Percentiles rank a stretch among this genome's conserved stretches.
Conservation (phyloP, 805 yeast genomes). For the Ogataea corticis region DNA sequence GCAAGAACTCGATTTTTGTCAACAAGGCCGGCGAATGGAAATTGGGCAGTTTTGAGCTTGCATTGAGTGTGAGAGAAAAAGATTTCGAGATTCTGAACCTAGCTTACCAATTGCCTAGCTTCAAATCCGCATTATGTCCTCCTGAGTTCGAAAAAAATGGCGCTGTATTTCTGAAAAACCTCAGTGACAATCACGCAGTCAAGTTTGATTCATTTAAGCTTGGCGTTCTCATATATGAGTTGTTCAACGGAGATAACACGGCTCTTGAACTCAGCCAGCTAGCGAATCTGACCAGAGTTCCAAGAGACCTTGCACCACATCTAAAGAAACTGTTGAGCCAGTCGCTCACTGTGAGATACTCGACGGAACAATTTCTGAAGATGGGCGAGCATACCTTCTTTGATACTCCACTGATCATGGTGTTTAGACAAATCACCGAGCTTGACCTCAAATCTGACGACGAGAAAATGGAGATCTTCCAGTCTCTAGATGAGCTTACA, state of each 20-base stretch:
- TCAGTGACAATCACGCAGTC: conserved; percentile 32
- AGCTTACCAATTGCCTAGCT: conserved; percentile 28
- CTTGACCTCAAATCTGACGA: conserved; percentile 51
- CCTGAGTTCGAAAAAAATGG: conserved; percentile 54
- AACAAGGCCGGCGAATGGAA: conserved; percentile 79
- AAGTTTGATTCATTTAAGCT: conserved; percentile 66
- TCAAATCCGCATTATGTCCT: conserved; percentile 37
- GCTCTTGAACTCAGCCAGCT: conserved; percentile 11
- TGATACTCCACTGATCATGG: conserved; percentile 49
- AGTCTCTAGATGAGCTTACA: conserved; percentile 36
- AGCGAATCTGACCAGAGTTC: conserved; percentile 31
- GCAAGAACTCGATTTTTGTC: conserved; percentile 59
- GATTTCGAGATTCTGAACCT: conserved; percentile 34
- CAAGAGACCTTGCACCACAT: conserved; percentile 37
- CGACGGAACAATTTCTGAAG: conserved; percentile 38
- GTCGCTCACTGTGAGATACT: conserved; percentile 40
- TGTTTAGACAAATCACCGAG: conserved; percentile 56
- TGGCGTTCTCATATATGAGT: conserved; percentile 53
- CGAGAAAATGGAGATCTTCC: conserved; percentile 53
- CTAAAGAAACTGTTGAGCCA: conserved; percentile 42
- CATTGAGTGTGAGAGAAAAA: conserved; percentile 50
- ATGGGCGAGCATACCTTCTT: conserved; percentile 34
- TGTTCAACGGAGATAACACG: conserved; percentile 38
- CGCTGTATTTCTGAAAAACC: conserved; percentile 36
- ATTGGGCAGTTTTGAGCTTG: conserved; percentile 76